Conservation (phyloP, 805 yeast genomes). For the Ogataea chonburiensis region DNA sequence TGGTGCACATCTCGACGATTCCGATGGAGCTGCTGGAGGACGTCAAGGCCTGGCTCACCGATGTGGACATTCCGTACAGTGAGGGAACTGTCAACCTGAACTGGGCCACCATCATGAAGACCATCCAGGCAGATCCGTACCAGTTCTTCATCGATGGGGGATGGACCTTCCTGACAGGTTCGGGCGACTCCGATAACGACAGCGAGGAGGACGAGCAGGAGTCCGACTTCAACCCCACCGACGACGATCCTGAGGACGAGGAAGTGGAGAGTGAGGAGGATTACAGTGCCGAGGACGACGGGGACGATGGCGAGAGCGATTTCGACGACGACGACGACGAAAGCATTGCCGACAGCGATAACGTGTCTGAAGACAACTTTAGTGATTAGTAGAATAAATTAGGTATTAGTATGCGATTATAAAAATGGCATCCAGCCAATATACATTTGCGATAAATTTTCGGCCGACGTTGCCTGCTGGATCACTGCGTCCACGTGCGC, state of each 20-base stretch:
- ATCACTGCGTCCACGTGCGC: constrained; percentile 92
- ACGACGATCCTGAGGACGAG: constrained; percentile 60
- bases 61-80: constrained; percentile 91
- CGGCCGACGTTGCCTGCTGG: constrained; percentile 72
- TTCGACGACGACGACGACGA: constrained; percentile 28
- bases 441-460: constrained; percentile 80
- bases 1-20: constrained; percentile 89
- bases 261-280: constrained; percentile 39
- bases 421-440: constrained; percentile 89
- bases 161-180: constrained; percentile 91
- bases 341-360: constrained; percentile 29
- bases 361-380: constrained; percentile 32
- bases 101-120: constrained; percentile 95
- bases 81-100: constrained; percentile 95
- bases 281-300: constrained; percentile 27
- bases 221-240: constrained; percentile 58
- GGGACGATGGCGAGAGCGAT: constrained; percentile 22
- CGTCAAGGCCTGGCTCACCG: constrained; percentile 95
- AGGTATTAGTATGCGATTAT: constrained; percentile 28
- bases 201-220: constrained; percentile 70
- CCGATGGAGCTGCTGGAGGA: constrained; percentile 91
- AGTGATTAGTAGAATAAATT: constrained; percentile 25
- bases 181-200: constrained; percentile 73
- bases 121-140: constrained; percentile 87
- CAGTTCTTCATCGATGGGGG: constrained; percentile 95